phyloP scores from a whole-genome alignment of 345 rosid genomes.

The Microcos paniculata region DNA sequence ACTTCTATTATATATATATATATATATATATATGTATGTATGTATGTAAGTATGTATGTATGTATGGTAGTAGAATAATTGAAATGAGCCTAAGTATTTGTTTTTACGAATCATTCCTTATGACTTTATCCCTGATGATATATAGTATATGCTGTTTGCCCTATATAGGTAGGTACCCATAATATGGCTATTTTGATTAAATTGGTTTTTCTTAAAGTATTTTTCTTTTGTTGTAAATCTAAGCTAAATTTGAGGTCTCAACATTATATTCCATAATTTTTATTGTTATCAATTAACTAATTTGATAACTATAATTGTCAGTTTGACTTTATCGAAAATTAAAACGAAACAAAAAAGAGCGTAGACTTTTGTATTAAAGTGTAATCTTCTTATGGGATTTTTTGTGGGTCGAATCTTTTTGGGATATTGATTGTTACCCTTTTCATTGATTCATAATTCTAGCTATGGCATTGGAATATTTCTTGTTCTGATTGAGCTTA shows the following conservation, averaged over 20 bases:
- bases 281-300: background rate
- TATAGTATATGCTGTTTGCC: background rate
- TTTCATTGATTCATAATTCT: no score
- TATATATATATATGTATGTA: no score
- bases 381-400: no score
- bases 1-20: background rate
- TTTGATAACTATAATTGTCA: background rate
- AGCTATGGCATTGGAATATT: no score
- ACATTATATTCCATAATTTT: background rate
- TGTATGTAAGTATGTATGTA: no score
- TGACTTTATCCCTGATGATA: background rate
- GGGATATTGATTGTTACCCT: no score
- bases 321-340: background rate
- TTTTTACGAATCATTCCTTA: no score
- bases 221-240: background rate
- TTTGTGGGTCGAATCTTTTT: no score
- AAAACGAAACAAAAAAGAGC: background rate
- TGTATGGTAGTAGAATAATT: background rate
- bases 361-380: no score
- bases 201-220: background rate
- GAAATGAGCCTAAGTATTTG: background rate
- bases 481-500: no score
- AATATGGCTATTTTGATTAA: background rate
- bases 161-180: background rate
- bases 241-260: background rate